Evolutionary conservation across 768 basidiomycete species (phyloP).

Genomic region (Filobasidium wieringae): DNA sequence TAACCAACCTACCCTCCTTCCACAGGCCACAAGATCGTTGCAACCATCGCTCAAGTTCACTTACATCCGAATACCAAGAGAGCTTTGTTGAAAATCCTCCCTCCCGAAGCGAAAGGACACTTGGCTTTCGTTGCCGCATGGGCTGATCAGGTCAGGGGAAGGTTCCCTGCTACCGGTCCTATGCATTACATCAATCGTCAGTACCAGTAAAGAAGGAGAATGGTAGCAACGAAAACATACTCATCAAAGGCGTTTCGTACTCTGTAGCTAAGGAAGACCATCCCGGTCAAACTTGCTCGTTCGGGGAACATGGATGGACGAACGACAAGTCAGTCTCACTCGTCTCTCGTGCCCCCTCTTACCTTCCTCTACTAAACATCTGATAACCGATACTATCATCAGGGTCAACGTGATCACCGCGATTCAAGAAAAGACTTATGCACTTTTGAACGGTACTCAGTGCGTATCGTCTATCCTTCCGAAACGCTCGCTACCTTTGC

Average conservation of each 20-base stretch:
- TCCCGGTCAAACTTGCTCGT: constrained; percentile 62
- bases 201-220: constrained; percentile 1
- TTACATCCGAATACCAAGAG: constrained; percentile 60
- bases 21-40: constrained; percentile 78
- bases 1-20: neutral
- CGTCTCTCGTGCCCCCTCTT: neutral
- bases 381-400: constrained; percentile 6
- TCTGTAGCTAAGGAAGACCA: constrained; percentile 52
- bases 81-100: constrained; percentile 60
- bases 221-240: too few relatives aligned
- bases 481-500: neutral
- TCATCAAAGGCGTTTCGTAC: too few relatives aligned
- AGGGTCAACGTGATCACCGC: constrained; percentile 61
- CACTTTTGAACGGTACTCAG: constrained; percentile 42
- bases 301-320: constrained; percentile 62
- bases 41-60: constrained; percentile 87
- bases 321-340: constrained; percentile 23
- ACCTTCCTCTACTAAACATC: neutral
- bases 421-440: constrained; percentile 59
- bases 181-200: constrained; percentile 39
- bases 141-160: constrained; percentile 61
- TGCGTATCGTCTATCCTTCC: neutral
- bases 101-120: constrained; percentile 50
- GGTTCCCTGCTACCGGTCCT: constrained; percentile 28
- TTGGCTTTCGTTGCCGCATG: constrained; percentile 74